These are phyloP conservation scores for Melanopsichium pennsylvanicum DNA, from an alignment of 1,284 basidiomycete genomes.

Conservation along the genomic window DNA sequence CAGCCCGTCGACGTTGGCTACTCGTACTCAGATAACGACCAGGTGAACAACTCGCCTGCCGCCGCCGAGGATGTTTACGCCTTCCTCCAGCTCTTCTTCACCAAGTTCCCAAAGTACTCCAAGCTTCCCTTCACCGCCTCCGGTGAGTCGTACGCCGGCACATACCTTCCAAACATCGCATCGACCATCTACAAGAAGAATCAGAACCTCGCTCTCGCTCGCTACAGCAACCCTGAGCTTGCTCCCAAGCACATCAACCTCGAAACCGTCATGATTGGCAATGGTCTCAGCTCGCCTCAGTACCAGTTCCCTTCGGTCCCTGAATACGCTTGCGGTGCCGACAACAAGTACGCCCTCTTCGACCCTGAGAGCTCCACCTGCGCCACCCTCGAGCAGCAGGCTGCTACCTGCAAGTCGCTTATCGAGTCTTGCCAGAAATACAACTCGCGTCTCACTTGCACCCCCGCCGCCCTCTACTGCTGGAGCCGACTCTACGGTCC, in stretches of 20 bases:
- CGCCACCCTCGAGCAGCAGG: constrained; percentile 72
- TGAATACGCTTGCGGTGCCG: constrained; percentile 75
- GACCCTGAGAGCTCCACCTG: constrained; percentile 77
- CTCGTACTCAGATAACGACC: constrained; percentile 78
- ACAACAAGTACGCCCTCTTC: constrained; percentile 73
- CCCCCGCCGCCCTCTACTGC: constrained; percentile 68
- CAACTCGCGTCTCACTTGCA: constrained; percentile 69
- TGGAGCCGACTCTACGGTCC: constrained; percentile 69
- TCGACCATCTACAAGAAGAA: constrained; percentile 61
- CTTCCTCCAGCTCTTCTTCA: constrained; percentile 86
- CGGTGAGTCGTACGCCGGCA: constrained; percentile 75
- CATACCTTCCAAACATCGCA: constrained; percentile 62
- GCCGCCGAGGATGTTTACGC: constrained; percentile 86
- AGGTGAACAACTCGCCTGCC: constrained; percentile 76
- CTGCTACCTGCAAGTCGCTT: constrained; percentile 76
- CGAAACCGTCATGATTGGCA: constrained; percentile 62
- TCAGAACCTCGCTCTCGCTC: constrained; percentile 51
- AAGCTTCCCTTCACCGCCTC: constrained; percentile 66
- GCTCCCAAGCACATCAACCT: constrained; percentile 60
- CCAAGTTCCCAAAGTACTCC: constrained; percentile 65
- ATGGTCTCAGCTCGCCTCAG: constrained; percentile 60
- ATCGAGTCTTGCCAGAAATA: constrained; percentile 63
- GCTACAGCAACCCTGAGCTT: constrained; percentile 26
- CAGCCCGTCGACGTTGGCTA: constrained; percentile 83
- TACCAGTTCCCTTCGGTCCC: constrained; percentile 71